A percentile compares a stretch with the other conserved stretches of the same genome.
phyloP scores from a whole-genome alignment of 2,329 filamentous ascomycete species.

The Remersonia thermophila region DNA sequence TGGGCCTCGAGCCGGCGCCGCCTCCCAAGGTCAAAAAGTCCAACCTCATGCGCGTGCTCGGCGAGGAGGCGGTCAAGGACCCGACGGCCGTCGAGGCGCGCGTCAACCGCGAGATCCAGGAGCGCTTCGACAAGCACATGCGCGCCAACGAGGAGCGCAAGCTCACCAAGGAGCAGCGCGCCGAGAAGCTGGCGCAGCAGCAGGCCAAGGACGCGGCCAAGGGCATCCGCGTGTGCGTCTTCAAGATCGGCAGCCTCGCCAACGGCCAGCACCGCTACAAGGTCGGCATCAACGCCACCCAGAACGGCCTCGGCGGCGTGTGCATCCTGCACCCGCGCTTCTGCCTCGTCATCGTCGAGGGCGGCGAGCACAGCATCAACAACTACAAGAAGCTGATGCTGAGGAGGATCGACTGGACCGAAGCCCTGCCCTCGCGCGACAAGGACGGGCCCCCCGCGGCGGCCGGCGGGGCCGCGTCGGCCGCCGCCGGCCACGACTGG shows the following conservation, averaged over 20 bases:
- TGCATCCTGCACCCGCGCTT: conserved; percentile 84
- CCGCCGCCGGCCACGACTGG: conserved; percentile 55
- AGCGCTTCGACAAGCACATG: conserved; percentile 69
- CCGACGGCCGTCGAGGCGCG: conserved; percentile 92
- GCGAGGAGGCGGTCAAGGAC: conserved; percentile 84
- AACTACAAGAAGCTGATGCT: conserved; percentile 90
- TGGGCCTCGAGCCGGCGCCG: conserved; percentile 80
- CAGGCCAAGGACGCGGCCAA: conserved; percentile 81
- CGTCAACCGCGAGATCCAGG: conserved; percentile 84
- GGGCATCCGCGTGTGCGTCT: conserved; percentile 76
- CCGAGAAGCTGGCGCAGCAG: conserved; percentile 70
- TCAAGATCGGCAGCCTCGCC: conserved; percentile 77
- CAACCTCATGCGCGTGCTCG: conserved; percentile 94
- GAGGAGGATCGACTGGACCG: conserved; percentile 87
- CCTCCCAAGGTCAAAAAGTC: conserved; percentile 94
- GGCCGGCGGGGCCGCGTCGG: conserved; percentile 28
- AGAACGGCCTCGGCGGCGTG: conserved; percentile 75
- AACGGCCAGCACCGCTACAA: conserved; percentile 93
- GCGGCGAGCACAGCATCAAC: conserved; percentile 68
- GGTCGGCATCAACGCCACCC: conserved; percentile 83
- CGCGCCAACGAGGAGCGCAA: conserved; percentile 71
- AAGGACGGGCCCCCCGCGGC: conserved; percentile 34
- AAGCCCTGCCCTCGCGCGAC: conserved; percentile 61
- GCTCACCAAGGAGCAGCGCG: conserved; percentile 74
- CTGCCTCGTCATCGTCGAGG: conserved; percentile 84